Evolutionary conservation across 805 yeast species (phyloP).

Genomic region (Metschnikowia sp.): DNA sequence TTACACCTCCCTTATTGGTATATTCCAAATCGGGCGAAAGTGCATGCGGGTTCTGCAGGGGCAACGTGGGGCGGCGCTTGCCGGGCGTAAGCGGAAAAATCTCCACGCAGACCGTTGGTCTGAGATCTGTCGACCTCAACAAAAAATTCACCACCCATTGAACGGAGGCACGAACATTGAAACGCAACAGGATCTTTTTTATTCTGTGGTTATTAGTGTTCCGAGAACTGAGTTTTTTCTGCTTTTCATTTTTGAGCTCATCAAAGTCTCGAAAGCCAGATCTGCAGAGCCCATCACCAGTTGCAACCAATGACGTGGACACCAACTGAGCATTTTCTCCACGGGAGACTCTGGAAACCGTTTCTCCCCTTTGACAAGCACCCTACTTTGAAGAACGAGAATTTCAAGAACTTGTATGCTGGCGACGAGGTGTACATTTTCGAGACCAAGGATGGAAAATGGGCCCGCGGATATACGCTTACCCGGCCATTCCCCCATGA

Average conservation of each 20-base stretch:
- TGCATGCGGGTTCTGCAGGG: too few species aligned
- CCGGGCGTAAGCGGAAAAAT: too few species aligned
- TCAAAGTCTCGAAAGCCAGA: background rate
- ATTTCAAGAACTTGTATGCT: slow-evolving; percentile 55
- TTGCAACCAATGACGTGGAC: slow-evolving; percentile 28
- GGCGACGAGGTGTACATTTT: slow-evolving; percentile 79
- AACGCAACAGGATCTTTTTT: too few species aligned
- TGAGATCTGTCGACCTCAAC: too few species aligned
- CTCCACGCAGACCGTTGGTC: too few species aligned
- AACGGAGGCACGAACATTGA: too few species aligned
- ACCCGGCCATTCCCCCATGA: slow-evolving; percentile 69
- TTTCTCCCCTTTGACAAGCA: slow-evolving; percentile 42
- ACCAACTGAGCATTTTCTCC: slow-evolving; percentile 34
- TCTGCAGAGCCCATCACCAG: background rate
- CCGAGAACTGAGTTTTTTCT: background rate
- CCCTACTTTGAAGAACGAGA: slow-evolving; percentile 33
- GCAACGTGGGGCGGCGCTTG: too few species aligned
- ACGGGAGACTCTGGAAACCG: slow-evolving; percentile 37
- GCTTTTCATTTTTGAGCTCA: background rate
- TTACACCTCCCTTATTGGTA: too few species aligned
- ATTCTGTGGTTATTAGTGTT: too few species aligned
- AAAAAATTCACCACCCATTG: too few species aligned
- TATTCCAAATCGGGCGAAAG: too few species aligned
- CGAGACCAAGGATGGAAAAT: slow-evolving; percentile 56
- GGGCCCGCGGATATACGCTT: slow-evolving; percentile 79